These are phyloP conservation scores for Trypanosoma caninum DNA, from an alignment of 208 protist species.

Conservation along the genomic window DNA sequence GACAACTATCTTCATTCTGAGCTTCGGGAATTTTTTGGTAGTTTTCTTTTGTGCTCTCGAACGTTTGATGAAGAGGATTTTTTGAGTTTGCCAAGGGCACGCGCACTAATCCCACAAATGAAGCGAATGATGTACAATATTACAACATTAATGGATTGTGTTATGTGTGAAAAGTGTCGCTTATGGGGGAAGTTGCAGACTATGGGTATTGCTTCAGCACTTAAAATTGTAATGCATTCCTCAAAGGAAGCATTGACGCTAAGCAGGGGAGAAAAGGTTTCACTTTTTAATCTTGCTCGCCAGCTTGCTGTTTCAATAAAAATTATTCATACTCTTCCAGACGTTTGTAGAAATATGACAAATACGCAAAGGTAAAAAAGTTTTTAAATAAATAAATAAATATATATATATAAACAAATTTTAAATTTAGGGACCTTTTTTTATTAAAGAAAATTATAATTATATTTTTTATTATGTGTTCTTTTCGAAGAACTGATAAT, in stretches of 20 bases:
- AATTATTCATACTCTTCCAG: conserved; percentile 27
- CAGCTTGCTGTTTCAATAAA: conserved; percentile 80
- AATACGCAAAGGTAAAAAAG: neutral
- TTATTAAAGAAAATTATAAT: neutral
- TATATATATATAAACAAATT: neutral
- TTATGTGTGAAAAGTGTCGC: conserved; percentile 92
- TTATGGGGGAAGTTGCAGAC: conserved; percentile 90
- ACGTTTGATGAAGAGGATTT: conserved; percentile 86
- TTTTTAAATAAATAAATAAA: neutral
- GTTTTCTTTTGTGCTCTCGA: conserved; percentile 47
- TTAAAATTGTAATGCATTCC: conserved; percentile 74
- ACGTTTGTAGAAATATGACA: conserved; percentile 17
- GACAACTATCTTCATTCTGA: conserved; percentile 45
- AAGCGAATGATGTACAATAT: conserved; percentile 77
- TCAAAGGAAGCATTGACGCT: conserved; percentile 24
- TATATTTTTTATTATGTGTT: neutral
- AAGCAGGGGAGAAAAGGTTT: conserved; percentile 70
- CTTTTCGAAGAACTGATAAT: too few relatives aligned
- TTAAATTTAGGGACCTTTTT: neutral
- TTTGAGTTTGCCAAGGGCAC: conserved; percentile 53
- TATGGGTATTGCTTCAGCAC: conserved; percentile 78
- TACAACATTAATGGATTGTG: conserved; percentile 87
- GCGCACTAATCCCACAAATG: conserved; percentile 65
- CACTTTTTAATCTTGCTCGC: conserved; percentile 76
- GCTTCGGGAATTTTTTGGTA: conserved; percentile 58